A percentile compares a stretch with the other conserved stretches of the same genome.
Evolutionary conservation across 2,329 filamentous ascomycete genomes (phyloP).

Genomic region (Aaosphaeria arxii): DNA sequence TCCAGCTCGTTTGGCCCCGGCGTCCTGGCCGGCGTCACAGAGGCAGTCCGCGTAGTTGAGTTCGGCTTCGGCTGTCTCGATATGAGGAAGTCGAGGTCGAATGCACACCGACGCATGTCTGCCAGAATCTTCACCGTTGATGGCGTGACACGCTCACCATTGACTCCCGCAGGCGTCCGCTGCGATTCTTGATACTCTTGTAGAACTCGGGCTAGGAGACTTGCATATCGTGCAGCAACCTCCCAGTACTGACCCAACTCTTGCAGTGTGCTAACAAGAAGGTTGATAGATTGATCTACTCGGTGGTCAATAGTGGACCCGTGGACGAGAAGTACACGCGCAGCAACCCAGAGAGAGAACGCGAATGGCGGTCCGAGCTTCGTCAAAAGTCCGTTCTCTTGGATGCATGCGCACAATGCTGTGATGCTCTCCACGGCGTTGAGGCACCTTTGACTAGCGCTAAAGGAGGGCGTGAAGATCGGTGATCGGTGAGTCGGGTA

Average conservation of each 20-base stretch:
- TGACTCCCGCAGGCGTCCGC: slow-evolving; percentile 51
- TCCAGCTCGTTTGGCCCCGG: slow-evolving; percentile 81
- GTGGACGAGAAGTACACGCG: slow-evolving; percentile 81
- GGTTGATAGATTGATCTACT: slow-evolving; percentile 72
- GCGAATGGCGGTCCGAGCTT: slow-evolving; percentile 88
- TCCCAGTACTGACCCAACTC: slow-evolving; percentile 84
- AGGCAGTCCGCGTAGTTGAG: slow-evolving; percentile 31
- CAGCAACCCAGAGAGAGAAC: slow-evolving; percentile 89
- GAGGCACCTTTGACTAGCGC: slow-evolving; percentile 78
- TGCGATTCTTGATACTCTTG: slow-evolving; percentile 83
- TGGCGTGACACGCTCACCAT: slow-evolving; percentile 72
- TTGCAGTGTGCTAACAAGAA: slow-evolving; percentile 77
- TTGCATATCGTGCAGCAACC: slow-evolving; percentile 78
- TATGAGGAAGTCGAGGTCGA: slow-evolving; percentile 86
- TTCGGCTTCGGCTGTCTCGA: slow-evolving; percentile 65
- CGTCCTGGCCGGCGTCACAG: slow-evolving; percentile 59
- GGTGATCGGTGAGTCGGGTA: slow-evolving; percentile 86
- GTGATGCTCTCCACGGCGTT: slow-evolving; percentile 70
- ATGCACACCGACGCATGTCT: slow-evolving; percentile 88
- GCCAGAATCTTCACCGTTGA: slow-evolving; percentile 82
- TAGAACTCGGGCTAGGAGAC: slow-evolving; percentile 75
- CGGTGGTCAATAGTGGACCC: slow-evolving; percentile 85
- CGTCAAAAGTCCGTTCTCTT: slow-evolving; percentile 67
- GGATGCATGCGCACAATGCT: slow-evolving; percentile 73
- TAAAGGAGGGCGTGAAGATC: slow-evolving; percentile 86